Conservation (phyloP, 345 rosid genomes). For the Hibiscus syriacus region DNA sequence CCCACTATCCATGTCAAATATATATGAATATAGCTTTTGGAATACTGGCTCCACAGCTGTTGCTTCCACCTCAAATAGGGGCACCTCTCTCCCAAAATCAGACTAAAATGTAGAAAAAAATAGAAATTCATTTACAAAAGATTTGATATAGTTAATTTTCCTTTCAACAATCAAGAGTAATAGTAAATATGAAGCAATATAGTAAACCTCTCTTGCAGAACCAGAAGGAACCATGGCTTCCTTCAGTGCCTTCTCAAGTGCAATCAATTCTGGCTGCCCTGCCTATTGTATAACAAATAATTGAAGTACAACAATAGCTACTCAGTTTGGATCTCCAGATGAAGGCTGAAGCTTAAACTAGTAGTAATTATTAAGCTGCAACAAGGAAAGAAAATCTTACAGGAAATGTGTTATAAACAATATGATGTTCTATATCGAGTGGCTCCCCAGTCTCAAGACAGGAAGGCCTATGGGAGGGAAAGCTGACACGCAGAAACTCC, state of each 20-base stretch:
- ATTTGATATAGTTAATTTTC: neutral
- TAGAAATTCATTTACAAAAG: neutral
- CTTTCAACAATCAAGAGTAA: neutral
- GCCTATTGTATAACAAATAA: constrained; percentile 35
- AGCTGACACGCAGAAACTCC: constrained; percentile 69
- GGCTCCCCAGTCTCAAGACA: constrained; percentile 88
- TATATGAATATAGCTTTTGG: constrained; percentile 66
- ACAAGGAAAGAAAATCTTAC: constrained; percentile 30
- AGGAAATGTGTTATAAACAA: constrained; percentile 70
- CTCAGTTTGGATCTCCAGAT: neutral
- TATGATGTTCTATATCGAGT: constrained; percentile 83
- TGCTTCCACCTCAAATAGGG: constrained; percentile 89
- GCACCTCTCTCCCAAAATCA: constrained; percentile 91
- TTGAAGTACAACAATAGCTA: neutral
- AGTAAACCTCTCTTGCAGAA: constrained; percentile 72
- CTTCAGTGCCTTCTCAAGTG: constrained; percentile 77
- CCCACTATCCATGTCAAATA: constrained; percentile 60
- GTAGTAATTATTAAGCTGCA: neutral
- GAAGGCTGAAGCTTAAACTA: neutral
- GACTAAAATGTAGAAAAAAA: constrained; percentile 27
- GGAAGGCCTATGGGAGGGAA: constrained; percentile 69
- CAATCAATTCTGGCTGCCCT: constrained; percentile 82
- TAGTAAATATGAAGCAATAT: neutral
- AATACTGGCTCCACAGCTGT: constrained; percentile 67
- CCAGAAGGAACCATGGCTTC: constrained; percentile 83